Conservation (phyloP, 1,139 yeast genomes). For the Blastobotrys elegans region DNA sequence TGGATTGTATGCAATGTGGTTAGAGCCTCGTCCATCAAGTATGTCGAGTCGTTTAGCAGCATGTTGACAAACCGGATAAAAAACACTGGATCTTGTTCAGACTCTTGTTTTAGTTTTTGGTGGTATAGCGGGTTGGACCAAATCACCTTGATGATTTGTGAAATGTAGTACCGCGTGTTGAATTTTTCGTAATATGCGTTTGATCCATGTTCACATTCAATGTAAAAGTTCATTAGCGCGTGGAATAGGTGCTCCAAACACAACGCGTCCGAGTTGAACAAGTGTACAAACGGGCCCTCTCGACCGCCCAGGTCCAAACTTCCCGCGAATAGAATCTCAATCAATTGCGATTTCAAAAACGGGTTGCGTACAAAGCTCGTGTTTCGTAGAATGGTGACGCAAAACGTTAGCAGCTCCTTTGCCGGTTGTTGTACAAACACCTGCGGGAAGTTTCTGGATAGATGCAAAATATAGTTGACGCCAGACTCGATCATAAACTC, state of each 20-base stretch:
- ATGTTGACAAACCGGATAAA: slow-evolving; percentile 90
- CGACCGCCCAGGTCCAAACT: slow-evolving; percentile 48
- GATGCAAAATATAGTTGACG: slow-evolving; percentile 46
- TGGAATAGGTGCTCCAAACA: slow-evolving; percentile 67
- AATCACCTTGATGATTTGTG: slow-evolving; percentile 73
- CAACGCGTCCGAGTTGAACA: slow-evolving; percentile 58
- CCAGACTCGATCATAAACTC: slow-evolving; percentile 83
- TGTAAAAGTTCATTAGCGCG: slow-evolving; percentile 82
- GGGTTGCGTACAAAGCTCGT: slow-evolving; percentile 89
- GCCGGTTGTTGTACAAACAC: slow-evolving; percentile 23
- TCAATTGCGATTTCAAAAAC: slow-evolving; percentile 79
- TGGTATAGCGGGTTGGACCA: slow-evolving; percentile 74
- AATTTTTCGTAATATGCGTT: slow-evolving; percentile 96
- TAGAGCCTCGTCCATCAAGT: slow-evolving; percentile 83
- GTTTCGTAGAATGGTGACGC: slow-evolving; percentile 71
- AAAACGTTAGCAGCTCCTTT: slow-evolving; percentile 55
- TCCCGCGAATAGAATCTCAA: slow-evolving; percentile 77
- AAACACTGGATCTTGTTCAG: slow-evolving; percentile 61
- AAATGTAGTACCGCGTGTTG: slow-evolving; percentile 81
- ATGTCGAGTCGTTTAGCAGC: slow-evolving; percentile 91
- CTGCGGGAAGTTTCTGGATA: slow-evolving; percentile 47
- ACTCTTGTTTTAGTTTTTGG: slow-evolving; percentile 61
- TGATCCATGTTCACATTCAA: slow-evolving; percentile 88
- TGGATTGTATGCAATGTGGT: slow-evolving; percentile 76
- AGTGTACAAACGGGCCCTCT: slow-evolving; percentile 62